Conservation (phyloP, 176 grass and related monocot genomes). For the Miscanthus lutarioriparius region DNA sequence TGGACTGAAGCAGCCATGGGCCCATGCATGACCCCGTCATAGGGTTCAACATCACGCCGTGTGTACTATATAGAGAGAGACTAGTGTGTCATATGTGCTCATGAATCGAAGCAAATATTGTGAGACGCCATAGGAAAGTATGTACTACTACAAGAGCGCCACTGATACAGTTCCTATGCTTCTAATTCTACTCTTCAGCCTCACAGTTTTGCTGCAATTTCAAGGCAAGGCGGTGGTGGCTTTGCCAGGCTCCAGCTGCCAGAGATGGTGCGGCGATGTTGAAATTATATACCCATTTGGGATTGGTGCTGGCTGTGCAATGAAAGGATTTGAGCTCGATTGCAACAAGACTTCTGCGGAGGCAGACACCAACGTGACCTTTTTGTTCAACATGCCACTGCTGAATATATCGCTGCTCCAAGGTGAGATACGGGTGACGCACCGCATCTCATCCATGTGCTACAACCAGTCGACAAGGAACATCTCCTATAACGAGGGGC, state of each 20-base stretch:
- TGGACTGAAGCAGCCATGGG: too few relatives aligned
- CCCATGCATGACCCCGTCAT: background rate
- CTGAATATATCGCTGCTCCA: constrained; percentile 1
- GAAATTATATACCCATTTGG: constrained; percentile 16
- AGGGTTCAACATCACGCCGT: too few relatives aligned
- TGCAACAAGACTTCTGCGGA: background rate
- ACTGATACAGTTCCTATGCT: constrained; percentile 11
- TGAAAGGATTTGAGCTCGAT: background rate
- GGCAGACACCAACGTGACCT: background rate
- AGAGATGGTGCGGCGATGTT: background rate
- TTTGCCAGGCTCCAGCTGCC: constrained; percentile 9
- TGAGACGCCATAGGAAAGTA: background rate
- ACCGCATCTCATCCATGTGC: background rate
- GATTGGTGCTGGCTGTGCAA: background rate
- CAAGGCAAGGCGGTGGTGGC: background rate
- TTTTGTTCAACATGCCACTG: background rate
- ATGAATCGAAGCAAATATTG: background rate
- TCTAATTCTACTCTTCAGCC: constrained; percentile 12
- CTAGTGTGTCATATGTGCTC: background rate
- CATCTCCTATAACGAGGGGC: background rate
- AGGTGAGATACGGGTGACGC: background rate
- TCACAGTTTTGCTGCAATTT: background rate
- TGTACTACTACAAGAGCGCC: background rate
- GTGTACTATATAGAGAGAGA: background rate
- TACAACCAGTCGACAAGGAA: background rate